A percentile compares a stretch with the other conserved stretches of the same genome.
These are phyloP conservation scores for Excoecaria agallocha DNA, from an alignment of 345 rosid genomes.

Conservation along the genomic window DNA sequence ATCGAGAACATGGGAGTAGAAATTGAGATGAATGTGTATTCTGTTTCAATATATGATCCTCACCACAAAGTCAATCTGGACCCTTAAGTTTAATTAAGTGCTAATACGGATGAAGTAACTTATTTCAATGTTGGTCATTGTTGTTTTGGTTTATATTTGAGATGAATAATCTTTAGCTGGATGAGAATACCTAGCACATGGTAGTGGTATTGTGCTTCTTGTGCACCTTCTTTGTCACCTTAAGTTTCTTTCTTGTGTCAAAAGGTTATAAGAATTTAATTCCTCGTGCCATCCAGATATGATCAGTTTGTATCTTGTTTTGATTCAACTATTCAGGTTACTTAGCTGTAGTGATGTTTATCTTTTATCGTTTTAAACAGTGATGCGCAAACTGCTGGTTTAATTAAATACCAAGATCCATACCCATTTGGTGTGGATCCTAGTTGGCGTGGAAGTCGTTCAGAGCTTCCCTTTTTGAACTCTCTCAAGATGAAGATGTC, in stretches of 20 bases:
- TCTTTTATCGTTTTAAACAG: constrained; percentile 42
- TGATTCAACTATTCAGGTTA: constrained; percentile 6
- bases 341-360: neutral
- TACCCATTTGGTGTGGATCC: constrained; percentile 99
- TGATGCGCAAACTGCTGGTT: constrained; percentile 69
- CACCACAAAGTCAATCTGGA: neutral
- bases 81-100: neutral
- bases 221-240: neutral
- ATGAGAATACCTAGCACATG: neutral
- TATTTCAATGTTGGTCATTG: neutral
- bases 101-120: constrained; percentile 3
- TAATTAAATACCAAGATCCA: constrained; percentile 72
- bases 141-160: neutral
- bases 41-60: neutral
- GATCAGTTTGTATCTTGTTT: neutral
- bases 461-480: constrained; percentile 89
- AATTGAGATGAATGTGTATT: neutral
- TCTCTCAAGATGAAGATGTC: constrained; percentile 99
- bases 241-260: neutral
- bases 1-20: neutral
- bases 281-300: constrained; percentile 1
- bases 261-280: neutral
- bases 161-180: neutral
- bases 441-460: constrained; percentile 98
- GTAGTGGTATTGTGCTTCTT: neutral